Evolutionary conservation across 371 early-diverging fungal genomes (phyloP).

Genomic region (Funneliformis caledonium): DNA sequence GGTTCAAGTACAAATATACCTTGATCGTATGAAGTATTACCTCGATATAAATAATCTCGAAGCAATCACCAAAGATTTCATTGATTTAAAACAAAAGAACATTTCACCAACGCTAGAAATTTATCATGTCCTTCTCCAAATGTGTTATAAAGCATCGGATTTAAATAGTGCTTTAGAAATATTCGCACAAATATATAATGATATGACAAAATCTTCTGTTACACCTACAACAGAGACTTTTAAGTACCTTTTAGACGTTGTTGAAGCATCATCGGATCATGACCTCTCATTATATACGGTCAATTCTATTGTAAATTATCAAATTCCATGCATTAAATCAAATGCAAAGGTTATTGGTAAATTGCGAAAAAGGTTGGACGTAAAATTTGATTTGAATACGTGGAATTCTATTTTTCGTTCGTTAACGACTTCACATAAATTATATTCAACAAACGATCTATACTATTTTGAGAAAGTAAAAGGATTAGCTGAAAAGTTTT

Average conservation of each 20-base stretch:
- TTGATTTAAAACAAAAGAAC: neutral
- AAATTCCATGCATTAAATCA: neutral
- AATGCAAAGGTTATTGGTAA: neutral
- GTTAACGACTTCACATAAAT: slow-evolving; percentile 19
- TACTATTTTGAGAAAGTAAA: slow-evolving; percentile 2
- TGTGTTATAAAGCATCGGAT: neutral
- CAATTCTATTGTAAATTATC: neutral
- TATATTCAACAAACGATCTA: neutral
- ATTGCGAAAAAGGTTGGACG: neutral
- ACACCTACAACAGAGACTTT: slow-evolving; percentile 24
- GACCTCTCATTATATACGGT: neutral
- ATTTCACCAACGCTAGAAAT: slow-evolving; percentile 16
- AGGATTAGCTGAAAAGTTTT: neutral
- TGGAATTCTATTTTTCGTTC: slow-evolving; percentile 22
- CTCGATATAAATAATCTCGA: neutral
- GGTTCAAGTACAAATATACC: neutral
- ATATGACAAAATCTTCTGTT: neutral
- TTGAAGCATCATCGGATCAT: neutral
- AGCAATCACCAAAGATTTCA: neutral
- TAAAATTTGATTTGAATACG: slow-evolving; percentile 14
- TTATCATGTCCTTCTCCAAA: slow-evolving; percentile 9
- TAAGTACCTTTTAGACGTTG: neutral
- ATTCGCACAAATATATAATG: slow-evolving; percentile 13
- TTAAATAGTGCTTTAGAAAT: slow-evolving; percentile 19
- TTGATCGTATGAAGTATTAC: neutral